Conservation (phyloP, 495 filamentous ascomycete species). For the Penicillium verhagenii region DNA sequence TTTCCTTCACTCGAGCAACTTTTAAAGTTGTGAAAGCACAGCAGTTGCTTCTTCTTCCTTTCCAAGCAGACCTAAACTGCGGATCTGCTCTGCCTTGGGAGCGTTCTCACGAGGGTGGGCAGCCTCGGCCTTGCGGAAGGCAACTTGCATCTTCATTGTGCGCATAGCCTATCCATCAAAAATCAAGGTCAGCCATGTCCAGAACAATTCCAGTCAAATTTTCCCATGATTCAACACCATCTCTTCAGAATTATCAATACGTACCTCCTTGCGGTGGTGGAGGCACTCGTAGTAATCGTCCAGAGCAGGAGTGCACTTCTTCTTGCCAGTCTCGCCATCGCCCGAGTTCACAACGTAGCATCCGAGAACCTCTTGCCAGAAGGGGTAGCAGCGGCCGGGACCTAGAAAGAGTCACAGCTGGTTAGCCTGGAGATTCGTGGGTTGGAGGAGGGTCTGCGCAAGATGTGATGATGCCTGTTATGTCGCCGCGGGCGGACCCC, state of each 20-base stretch:
- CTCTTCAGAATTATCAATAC: constrained; percentile 17
- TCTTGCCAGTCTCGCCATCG: constrained; percentile 74
- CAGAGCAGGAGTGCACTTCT: constrained; percentile 83
- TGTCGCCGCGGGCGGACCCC: constrained; percentile 14
- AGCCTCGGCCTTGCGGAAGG: constrained; percentile 80
- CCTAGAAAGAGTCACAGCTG: constrained; percentile 50
- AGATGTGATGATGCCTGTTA: constrained; percentile 15
- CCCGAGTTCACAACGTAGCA: constrained; percentile 85
- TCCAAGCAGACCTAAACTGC: constrained; percentile 77
- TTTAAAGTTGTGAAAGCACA: constrained; percentile 46
- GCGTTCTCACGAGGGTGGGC: constrained; percentile 73
- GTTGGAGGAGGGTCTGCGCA: constrained; percentile 17
- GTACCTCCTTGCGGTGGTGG: constrained; percentile 96
- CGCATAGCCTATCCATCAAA: constrained; percentile 63
- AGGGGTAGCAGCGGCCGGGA: constrained; percentile 90
- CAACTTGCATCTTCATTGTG: constrained; percentile 73
- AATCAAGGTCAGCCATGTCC: background rate
- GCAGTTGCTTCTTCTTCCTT: constrained; percentile 76
- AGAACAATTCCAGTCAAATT: constrained; percentile 1
- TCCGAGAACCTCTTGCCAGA: constrained; percentile 93
- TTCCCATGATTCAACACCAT: background rate
- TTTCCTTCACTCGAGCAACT: constrained; percentile 10
- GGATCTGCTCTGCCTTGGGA: constrained; percentile 71
- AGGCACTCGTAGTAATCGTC: constrained; percentile 99
- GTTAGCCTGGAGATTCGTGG: constrained; percentile 30